Base-by-base conservation (phyloP, 345 rosid species). In the thale cress (Arabidopsis thaliana) region DNA sequence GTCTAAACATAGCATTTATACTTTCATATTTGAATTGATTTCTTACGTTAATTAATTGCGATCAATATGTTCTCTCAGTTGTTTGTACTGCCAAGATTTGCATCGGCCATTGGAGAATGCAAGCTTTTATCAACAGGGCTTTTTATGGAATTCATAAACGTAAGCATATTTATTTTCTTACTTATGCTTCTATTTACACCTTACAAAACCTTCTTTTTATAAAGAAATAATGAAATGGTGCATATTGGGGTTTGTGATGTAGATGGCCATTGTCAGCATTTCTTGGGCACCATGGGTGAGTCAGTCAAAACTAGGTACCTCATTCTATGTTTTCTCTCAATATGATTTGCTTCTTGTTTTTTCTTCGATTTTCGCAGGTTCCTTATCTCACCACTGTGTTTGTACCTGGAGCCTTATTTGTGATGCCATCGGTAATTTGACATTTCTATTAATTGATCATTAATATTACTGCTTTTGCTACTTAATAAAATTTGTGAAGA, bases 201-300 rank as follows among this genome's bases (percentile, higher is more conserved):
- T 9, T 33, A 68, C 10, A 53, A 25, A 16, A 34, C 25, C 5
- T 0, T 44, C 14, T 34, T 61, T 40, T 14, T 11, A 6, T 66
- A 28, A n/a, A 14, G 20, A 59, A 48, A 3, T 62, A 59, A 23
- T 62, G 50, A 53, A 49, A 70, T 34, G 49, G 28, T 6, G 40
- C 52, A 60, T 72, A 9, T 38, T 7, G 20, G 37, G 57, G 13
- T 63, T 56, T 63, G 66, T 57, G 25, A 40, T 82, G 97, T 89
- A 91, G 97, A 79, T 78, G 80, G 74, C 79, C 59, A 48, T 94
- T 58, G 63, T 78, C 81, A 91, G 98, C 78, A 69, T 90, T 67
- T 74, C 98, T 34, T 94, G 96, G 95, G 78, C 95, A 51, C 59
- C 71, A 71, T 94, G 97, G 98, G 98, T 91, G 81, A 82, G 73